Conservation (phyloP, 495 filamentous ascomycete species). For the Aspergillus kassunensis region DNA sequence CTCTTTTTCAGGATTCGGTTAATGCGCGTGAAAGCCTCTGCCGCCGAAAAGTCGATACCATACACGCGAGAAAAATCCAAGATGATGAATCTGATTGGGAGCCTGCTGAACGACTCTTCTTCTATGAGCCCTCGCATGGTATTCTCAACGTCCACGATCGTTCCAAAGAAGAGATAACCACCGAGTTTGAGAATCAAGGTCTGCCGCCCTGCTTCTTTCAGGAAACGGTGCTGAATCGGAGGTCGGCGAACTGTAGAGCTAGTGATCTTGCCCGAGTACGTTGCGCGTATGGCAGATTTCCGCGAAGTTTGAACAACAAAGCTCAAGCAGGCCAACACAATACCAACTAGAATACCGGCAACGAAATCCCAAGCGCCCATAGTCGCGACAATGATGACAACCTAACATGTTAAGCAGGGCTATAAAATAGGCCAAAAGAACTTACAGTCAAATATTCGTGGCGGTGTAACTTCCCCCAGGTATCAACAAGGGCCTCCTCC, state of each 20-base stretch:
- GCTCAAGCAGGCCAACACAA: slow-evolving; percentile 84
- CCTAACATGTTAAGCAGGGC: slow-evolving; percentile 41
- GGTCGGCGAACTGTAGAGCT: slow-evolving; percentile 90
- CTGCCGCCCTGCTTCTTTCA: slow-evolving; percentile 80
- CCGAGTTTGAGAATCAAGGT: slow-evolving; percentile 86
- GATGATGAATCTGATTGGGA: slow-evolving; percentile 85
- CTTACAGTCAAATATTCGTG: slow-evolving; percentile 85
- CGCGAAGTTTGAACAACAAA: slow-evolving; percentile 87
- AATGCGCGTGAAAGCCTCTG: slow-evolving; percentile 89
- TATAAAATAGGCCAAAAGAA: not conserved
- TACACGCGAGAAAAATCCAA: slow-evolving; percentile 86
- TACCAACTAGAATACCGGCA: slow-evolving; percentile 84
- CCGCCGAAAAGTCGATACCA: slow-evolving; percentile 91
- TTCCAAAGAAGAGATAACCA: slow-evolving; percentile 94
- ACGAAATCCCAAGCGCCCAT: slow-evolving; percentile 99
- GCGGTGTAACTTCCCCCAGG: slow-evolving; percentile 76
- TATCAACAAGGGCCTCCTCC: slow-evolving; percentile 80
- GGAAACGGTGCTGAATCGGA: slow-evolving; percentile 79
- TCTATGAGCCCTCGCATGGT: slow-evolving; percentile 76
- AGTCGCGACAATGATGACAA: slow-evolving; percentile 85
- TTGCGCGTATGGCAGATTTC: slow-evolving; percentile 80
- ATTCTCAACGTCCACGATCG: slow-evolving; percentile 89
- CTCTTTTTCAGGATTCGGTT: slow-evolving; percentile 71
- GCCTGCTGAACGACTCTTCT: slow-evolving; percentile 68
- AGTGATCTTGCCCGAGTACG: slow-evolving; percentile 79